A percentile compares a stretch with the other conserved stretches of the same genome.
Evolutionary conservation across 768 basidiomycete genomes (phyloP).

Genomic region (Suillus subaureus): DNA sequence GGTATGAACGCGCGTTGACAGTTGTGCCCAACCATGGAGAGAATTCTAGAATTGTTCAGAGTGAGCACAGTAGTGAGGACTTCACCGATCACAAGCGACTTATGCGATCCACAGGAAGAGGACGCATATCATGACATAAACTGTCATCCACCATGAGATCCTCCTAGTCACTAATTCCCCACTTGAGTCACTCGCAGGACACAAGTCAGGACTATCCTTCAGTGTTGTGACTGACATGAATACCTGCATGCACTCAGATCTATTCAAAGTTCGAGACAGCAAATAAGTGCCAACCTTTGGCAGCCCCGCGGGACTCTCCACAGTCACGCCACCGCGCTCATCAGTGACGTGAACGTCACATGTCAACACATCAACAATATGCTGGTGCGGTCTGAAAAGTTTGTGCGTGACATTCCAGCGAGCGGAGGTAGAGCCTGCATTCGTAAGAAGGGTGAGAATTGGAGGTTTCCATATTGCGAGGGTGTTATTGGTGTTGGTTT

Average conservation of each 20-base stretch:
- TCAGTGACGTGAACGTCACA: constrained; percentile 44
- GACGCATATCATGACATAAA: background rate
- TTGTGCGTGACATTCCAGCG: constrained; percentile 47
- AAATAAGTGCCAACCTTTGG: constrained; percentile 41
- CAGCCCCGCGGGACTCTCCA: constrained; percentile 44
- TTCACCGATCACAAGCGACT: background rate
- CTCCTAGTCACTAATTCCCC: background rate
- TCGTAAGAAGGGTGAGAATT: constrained; percentile 57
- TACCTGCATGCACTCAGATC: constrained; percentile 27
- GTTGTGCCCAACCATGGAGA: no score
- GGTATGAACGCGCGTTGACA: background rate
- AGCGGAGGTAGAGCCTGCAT: constrained; percentile 45
- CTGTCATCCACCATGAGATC: background rate
- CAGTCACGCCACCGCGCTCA: constrained; percentile 43
- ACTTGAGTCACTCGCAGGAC: constrained; percentile 13
- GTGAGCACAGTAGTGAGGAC: background rate
- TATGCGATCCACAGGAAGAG: background rate
- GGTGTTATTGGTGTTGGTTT: constrained; percentile 38
- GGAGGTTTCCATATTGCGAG: constrained; percentile 58
- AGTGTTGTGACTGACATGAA: constrained; percentile 37
- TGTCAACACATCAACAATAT: constrained; percentile 54
- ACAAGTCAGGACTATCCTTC: constrained; percentile 17
- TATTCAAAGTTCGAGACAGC: background rate
- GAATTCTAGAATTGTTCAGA: background rate
- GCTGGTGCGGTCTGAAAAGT: constrained; percentile 42